Evolutionary conservation across 257 asterid genomes (phyloP).

Genomic region (Avicennia marina): DNA sequence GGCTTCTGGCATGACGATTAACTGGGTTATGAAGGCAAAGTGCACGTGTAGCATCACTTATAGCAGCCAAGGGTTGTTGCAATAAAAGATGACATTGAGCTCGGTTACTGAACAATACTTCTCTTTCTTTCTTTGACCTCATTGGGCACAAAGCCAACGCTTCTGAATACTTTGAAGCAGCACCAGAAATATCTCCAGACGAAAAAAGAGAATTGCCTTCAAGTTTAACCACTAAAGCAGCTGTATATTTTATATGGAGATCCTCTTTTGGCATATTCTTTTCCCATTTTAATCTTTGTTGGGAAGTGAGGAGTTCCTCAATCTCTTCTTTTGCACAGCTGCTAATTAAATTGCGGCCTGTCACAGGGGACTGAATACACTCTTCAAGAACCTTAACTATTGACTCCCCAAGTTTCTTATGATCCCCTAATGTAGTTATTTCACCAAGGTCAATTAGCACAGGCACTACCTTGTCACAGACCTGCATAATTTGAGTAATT

Average conservation of each 20-base stretch:
- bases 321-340: slow-evolving; percentile 52
- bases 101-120: slow-evolving; percentile 83
- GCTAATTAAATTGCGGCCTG: slow-evolving; percentile 51
- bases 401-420: slow-evolving; percentile 91
- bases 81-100: slow-evolving; percentile 90
- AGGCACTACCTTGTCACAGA: slow-evolving; percentile 70
- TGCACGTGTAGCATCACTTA: slow-evolving; percentile 92
- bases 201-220: slow-evolving; percentile 98
- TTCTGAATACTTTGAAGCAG: slow-evolving; percentile 87
- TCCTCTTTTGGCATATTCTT: slow-evolving; percentile 95
- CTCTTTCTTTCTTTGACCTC: slow-evolving; percentile 88
- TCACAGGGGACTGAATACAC: slow-evolving; percentile 53
- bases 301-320: slow-evolving; percentile 68
- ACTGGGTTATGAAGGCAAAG: slow-evolving; percentile 83
- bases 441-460: slow-evolving; percentile 84
- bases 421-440: slow-evolving; percentile 83
- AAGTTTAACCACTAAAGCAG: slow-evolving; percentile 89
- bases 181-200: slow-evolving; percentile 83
- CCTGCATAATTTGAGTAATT: slow-evolving; percentile 37
- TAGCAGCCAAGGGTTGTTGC: slow-evolving; percentile 90
- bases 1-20: slow-evolving; percentile 95
- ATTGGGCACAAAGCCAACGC: slow-evolving; percentile 87
- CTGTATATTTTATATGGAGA: slow-evolving; percentile 97
- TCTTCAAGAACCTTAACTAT: slow-evolving; percentile 71
- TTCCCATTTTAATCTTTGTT: slow-evolving; percentile 87